Evolutionary conservation across 345 rosid genomes (phyloP), one percentile per base, ranked within the genome.

Genomic region (Corchorus capsularis): DNA sequence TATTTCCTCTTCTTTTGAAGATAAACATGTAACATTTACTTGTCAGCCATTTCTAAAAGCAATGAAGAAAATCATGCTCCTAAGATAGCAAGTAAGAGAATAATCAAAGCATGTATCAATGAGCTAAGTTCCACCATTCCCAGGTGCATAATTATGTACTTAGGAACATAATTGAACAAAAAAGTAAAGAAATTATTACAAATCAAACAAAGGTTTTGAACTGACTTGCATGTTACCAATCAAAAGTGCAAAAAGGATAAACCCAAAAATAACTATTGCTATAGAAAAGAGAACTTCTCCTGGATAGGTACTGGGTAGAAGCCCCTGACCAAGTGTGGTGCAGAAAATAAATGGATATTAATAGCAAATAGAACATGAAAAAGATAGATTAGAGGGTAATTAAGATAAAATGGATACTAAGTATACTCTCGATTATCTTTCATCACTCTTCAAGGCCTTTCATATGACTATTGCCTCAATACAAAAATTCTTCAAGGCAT

Each of bases 201-300:
- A 45, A 55, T 35, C 15, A 22, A 4, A 9, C 10, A 15, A 46
- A 52, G 9, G 45, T 37, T 20, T 65, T 39, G 35, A 8, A 61
- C 43, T 76, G 76, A 85, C 91, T 87, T 93, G 98, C 93, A 93
- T 90, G 80, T 93, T 91, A 71, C 96, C 27, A 27, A 27, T 27
- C 27, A 27, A 27, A 27, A 27, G 27, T 27, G 27, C 27, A 27
- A 27, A 27, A 27, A 27, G 27, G 27, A 27, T 27, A 27, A 27
- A 1, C 27, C 27, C 27, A 27, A 27, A 27, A 27, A 89, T 90
- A 27, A 94, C 95, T 71, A 93, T 71, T 8, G 85, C 80, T 71
- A 93, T 93, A 49, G 98, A 93, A 85, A 93, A 92, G 63, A 93
- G 78, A 83, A 89, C 84, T 79, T 94, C 98, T 41, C 85, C 86